These are phyloP conservation scores for Acacia concinna DNA, from an alignment of 331 rosid genomes.

Conservation along the genomic window DNA sequence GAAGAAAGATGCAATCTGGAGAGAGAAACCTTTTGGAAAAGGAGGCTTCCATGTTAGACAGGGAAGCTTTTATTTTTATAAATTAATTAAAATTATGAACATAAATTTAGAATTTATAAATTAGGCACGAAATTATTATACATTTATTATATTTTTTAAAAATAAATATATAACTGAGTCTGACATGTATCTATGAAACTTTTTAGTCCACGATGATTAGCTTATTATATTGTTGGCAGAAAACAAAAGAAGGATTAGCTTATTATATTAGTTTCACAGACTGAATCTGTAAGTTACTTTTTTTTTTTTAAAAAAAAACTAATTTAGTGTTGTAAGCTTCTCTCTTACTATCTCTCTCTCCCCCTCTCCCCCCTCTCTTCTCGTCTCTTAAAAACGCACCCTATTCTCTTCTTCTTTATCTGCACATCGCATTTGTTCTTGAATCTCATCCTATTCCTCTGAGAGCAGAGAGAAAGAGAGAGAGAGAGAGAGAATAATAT, in stretches of 20 bases:
- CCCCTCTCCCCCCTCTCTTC: conserved; percentile 29
- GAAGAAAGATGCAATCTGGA: neutral
- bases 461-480: conserved; percentile 45
- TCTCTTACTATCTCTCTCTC: neutral
- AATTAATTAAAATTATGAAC: neutral
- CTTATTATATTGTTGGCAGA: neutral
- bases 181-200: neutral
- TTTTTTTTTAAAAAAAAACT: neutral
- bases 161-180: neutral
- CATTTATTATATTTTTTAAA: neutral
- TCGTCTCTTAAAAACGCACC: conserved; percentile 81
- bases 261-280: neutral
- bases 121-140: neutral
- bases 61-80: conserved; percentile 34
- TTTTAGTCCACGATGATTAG: neutral
- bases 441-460: conserved; percentile 80
- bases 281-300: neutral
- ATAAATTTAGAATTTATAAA: neutral
- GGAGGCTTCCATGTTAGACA: conserved; percentile 51
- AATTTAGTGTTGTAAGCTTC: neutral
- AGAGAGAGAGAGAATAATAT: conserved; percentile 58
- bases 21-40: conserved; percentile 57
- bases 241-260: neutral
- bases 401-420: conserved; percentile 67
- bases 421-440: conserved; percentile 99